A percentile compares a stretch with the other conserved stretches of the same genome.
These are phyloP conservation scores for Citrus trifoliata DNA, from an alignment of 345 rosid genomes.

Conservation along the genomic window DNA sequence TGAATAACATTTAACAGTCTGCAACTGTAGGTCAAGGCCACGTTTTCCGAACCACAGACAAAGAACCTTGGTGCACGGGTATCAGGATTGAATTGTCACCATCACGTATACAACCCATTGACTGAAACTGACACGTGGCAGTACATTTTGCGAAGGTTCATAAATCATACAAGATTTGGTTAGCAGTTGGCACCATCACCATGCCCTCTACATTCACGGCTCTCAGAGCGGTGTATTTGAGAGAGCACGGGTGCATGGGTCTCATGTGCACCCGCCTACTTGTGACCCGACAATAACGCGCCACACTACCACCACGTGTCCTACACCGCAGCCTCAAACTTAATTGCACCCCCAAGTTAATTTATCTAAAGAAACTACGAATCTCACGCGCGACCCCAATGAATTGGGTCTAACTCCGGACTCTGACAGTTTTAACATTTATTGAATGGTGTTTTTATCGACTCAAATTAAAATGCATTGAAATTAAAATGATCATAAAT, in stretches of 20 bases:
- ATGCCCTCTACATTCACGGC: not conserved
- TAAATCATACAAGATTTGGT: conserved; percentile 1
- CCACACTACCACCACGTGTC: conserved; percentile 23
- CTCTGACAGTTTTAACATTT: not conserved
- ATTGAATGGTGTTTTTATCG: too few relatives aligned
- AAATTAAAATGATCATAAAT: too few relatives aligned
- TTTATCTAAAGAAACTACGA: not conserved
- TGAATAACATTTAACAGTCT: not conserved
- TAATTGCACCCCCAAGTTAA: conserved; percentile 18
- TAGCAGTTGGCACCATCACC: not conserved
- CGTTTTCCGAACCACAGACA: not conserved
- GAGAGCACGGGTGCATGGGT: conserved; percentile 22
- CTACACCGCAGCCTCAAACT: conserved; percentile 3
- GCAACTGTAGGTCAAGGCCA: not conserved
- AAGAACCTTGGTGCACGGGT: conserved; percentile 12
- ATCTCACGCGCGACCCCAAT: conserved; percentile 8
- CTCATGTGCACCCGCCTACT: conserved; percentile 24
- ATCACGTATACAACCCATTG: conserved; percentile 3
- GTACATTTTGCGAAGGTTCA: not conserved
- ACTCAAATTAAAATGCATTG: too few relatives aligned
- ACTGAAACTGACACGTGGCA: conserved; percentile 29
- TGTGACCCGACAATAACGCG: conserved; percentile 23
- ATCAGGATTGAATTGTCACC: conserved; percentile 18
- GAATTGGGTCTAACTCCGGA: not conserved
- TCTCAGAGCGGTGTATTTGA: conserved; percentile 3